A percentile compares a stretch with the other conserved stretches of the same genome.
These are phyloP conservation scores for Ampelocalamus luodianensis DNA, from an alignment of 176 grass and related monocot genomes.

Conservation along the genomic window DNA sequence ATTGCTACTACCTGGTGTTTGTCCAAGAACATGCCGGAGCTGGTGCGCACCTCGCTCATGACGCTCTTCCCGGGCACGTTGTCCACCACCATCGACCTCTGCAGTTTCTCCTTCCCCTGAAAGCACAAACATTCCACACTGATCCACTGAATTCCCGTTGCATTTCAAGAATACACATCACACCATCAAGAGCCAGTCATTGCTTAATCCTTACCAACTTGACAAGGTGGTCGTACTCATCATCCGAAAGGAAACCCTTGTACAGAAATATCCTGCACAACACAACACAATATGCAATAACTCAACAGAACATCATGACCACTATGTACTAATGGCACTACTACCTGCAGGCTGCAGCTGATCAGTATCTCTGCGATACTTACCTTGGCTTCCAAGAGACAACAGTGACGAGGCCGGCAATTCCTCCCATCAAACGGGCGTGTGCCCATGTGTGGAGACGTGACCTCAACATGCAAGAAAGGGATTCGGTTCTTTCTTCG, in stretches of 20 bases:
- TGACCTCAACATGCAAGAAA: no score
- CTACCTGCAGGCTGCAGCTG: neutral
- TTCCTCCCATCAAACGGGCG: no score
- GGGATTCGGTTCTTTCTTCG: no score
- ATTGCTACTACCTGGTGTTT: constrained; percentile 56
- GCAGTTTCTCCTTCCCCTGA: constrained; percentile 54
- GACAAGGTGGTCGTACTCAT: constrained; percentile 66
- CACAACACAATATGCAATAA: neutral
- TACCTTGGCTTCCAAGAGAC: constrained; percentile 43
- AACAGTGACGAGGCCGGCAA: no score
- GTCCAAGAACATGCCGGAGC: constrained; percentile 69
- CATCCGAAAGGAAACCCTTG: constrained; percentile 63
- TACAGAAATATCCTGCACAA: constrained; percentile 62
- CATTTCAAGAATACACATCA: neutral
- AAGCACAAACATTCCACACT: neutral
- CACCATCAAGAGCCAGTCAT: neutral
- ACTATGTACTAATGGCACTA: neutral
- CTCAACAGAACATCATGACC: neutral
- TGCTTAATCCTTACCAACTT: constrained; percentile 49
- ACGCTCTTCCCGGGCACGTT: constrained; percentile 57
- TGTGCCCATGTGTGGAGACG: no score
- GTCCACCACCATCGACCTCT: constrained; percentile 77
- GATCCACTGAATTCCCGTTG: neutral
- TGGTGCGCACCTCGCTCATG: constrained; percentile 65
- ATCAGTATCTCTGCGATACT: neutral